Base-by-base conservation (phyloP, 2,329 filamentous ascomycete genomes). In the Dactylellina parvicollis region DNA sequence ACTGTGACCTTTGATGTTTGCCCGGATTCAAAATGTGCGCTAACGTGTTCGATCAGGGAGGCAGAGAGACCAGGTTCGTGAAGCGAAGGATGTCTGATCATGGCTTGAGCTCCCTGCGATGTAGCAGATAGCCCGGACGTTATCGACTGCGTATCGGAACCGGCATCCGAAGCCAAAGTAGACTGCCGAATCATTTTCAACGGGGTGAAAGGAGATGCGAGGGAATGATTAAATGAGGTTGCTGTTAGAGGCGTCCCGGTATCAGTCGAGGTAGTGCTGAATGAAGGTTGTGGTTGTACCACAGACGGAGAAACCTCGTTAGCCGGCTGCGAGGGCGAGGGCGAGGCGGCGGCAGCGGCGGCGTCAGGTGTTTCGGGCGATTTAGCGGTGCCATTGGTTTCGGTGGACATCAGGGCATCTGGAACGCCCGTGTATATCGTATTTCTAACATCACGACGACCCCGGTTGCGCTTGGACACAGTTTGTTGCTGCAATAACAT, bases 11-110 rank as follows among this genome's bases (percentile, higher is more conserved):
- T 89, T 75, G 87, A 90, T 9, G 93, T 82, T 10, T 83, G 84
- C 7, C 91, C 91, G 32, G 89, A 86, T 65, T 93, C 89, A 79
- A 97, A 96, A 59, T 87, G 88, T 12, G 91, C 91, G 74, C 88
- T 95, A n/a, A 98, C 88, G 0, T 90, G 95, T 80, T 99, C 95
- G 55, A 98, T 90, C 62, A 98, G 86, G 12, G 94, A 98, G 2
- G 91, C 88, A 80, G 92, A 95, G 4, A 99, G 84, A 1, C 95
- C 94, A 0, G 90, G 87, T 8, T 87, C 86, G 59, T 89, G 86
- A 81, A 96, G 85, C 16, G 97, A 92, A 0, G 92, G 89, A 79
- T 99, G 95, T 78, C 88, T 89, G n/a, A 90, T 87, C 3, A 72
- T 64, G 2, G 85, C 85, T 44, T 89, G 83, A 16, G 73, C 61